Base-by-base conservation (phyloP, 225 moss, liverwort and hornwort genomes). In the Bryum argenteum region DNA sequence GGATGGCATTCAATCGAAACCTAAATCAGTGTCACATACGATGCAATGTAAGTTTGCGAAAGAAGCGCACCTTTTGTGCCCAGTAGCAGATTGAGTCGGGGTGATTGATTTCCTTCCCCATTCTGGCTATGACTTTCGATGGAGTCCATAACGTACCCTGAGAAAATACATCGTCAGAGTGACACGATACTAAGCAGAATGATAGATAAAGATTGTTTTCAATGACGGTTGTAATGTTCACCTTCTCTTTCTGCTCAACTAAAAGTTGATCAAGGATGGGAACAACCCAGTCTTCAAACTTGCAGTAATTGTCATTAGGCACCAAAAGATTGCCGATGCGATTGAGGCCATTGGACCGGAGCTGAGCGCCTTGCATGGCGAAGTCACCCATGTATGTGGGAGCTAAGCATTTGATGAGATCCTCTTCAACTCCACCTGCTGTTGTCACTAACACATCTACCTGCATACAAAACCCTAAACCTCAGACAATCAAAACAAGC, bases 401-500 rank as follows among this genome's bases (percentile, higher is more conserved):
- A 53, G 97, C 94, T 54, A 98, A 82, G 74, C 94, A 98, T 63
- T 98, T 98, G 68, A 98, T 98, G 28, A 98, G 81, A 76, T 98
- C 97, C 80, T 98, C 97, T 67, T 98, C 97, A 63, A 98, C 76
- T 41, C 97, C 97, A 71, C 97, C 97, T 10, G 97, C 94, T 70
- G 97, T 98, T 28, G 97, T 92, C 42, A 98, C 97, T 71, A 98
- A 42, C 53, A 94, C 94, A 75, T 98, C 92, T 10, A 98, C 92
- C 97, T 98, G 79, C 66, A 81, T 21, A 54, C 74, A 74, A 48
- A 48, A 48, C 17, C 47, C 48, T 48, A 48, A 48, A 79, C 66
- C 60, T 78, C 57, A 72, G 33, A 33, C 33, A 33, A 33, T 33
- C 33, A 33, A 33, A 33, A 33, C 33, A 33, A 33, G 33, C 33